A percentile compares a stretch with the other conserved stretches of the same genome.
These are phyloP conservation scores for Mycothermus thermophilus DNA, from an alignment of 495 filamentous ascomycete genomes.

Conservation along the genomic window DNA sequence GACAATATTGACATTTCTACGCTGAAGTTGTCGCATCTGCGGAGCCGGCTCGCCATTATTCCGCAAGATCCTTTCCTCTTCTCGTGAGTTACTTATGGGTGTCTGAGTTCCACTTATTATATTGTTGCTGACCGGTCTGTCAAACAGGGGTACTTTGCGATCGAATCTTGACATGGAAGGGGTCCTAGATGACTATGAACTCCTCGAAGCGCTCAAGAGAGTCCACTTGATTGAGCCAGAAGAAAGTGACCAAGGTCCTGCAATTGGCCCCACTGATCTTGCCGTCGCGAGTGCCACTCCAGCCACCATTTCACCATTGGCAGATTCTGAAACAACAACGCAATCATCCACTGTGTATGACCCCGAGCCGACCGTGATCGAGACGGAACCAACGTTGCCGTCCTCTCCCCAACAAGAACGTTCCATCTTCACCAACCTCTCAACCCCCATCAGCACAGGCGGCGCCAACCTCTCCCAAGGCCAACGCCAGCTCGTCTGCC, in stretches of 20 bases:
- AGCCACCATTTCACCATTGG: background rate
- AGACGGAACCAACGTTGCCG: too few species aligned
- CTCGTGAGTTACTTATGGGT: slow-evolving; percentile 11
- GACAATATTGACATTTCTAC: slow-evolving; percentile 38
- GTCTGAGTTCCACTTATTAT: too few species aligned
- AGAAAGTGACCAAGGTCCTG: background rate
- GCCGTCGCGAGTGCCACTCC: background rate
- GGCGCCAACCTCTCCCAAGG: slow-evolving; percentile 41
- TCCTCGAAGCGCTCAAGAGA: slow-evolving; percentile 6
- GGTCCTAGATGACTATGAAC: slow-evolving; percentile 38
- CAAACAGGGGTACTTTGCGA: slow-evolving; percentile 34
- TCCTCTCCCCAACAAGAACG: too few species aligned
- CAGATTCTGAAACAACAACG: slow-evolving; percentile 5
- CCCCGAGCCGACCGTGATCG: slow-evolving; percentile 1
- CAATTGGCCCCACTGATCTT: background rate
- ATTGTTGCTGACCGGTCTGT: too few species aligned
- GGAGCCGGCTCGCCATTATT: slow-evolving; percentile 38
- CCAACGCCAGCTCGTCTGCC: slow-evolving; percentile 54
- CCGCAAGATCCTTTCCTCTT: slow-evolving; percentile 43
- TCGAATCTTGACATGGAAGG: slow-evolving; percentile 39
- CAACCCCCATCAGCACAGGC: slow-evolving; percentile 14
- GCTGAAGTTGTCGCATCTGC: slow-evolving; percentile 33
- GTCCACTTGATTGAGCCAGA: slow-evolving; percentile 11
- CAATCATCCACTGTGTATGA: background rate
- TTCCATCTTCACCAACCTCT: slow-evolving; percentile 15